Evolutionary conservation across 352 stramenopile genomes (phyloP), one percentile per base, ranked within the genome.

Genomic region (Phytopythium ostracodes): DNA sequence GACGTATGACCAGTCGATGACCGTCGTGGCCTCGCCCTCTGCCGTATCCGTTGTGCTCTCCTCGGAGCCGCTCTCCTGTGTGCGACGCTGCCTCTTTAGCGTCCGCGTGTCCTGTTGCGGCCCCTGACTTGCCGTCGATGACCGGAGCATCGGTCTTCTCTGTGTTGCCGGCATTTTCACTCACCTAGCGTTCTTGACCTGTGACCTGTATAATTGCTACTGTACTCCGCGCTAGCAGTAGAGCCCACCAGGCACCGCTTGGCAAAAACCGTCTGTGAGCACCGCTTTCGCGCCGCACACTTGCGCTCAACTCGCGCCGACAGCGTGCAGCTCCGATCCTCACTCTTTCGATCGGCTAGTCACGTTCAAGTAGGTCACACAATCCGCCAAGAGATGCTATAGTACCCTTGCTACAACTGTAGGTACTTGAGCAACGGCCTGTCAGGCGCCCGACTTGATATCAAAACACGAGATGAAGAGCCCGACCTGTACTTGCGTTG

Each of bases 1-100:
- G 46, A 79, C 56, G 46, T 75, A 63, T 15, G 71, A 62, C 72
- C 74, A 68, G 44, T 72, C 67, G 54, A 71, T 59, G 22, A 62
- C 38, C 17, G 24, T 42, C 25, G 35, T 24, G 9, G 40, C 38
- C 38, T 52, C 55, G 24, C 53, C 53, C 5, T 59, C 53, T 7
- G 20, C 53, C 1, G 14, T 22, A 20, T 20, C 35, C 7, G 5
- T 24, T 2, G 14, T 8, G 53, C n/a, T 11, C 2, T 35, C 38
- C 2, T 35, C 38, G 7, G 22, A 14, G 14, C 11, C 38, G 22
- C 11, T 42, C 24, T 57, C 31, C 29, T 57, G 51, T 11, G 51
- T n/a, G 1, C 51, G 33, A 11, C 51, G 51, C 51, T 57, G 51
- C 29, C 31, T 44, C 31, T 57, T 57, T 10, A 57, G 29, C n/a